These are phyloP conservation scores for Neckera pumila DNA, from an alignment of 225 moss, liverwort and hornwort genomes.

Conservation along the genomic window DNA sequence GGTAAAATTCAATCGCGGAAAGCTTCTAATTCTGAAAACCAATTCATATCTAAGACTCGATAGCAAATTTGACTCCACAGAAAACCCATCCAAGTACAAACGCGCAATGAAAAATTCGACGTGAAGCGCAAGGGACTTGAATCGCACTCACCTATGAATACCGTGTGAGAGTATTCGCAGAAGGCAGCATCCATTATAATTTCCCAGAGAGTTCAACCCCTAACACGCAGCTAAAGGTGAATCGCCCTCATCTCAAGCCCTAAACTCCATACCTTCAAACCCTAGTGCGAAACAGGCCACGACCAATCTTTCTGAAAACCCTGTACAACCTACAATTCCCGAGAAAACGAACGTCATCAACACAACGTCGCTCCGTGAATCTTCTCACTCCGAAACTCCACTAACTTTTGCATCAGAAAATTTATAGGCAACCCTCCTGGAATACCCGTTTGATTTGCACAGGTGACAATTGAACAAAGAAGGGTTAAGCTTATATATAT, in stretches of 20 bases:
- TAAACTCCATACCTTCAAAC: not conserved
- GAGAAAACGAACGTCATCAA: not conserved
- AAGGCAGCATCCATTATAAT: conserved; percentile 3
- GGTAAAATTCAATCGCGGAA: not conserved
- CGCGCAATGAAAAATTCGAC: not conserved
- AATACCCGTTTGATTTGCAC: not conserved
- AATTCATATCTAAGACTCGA: not conserved
- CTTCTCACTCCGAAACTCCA: not conserved
- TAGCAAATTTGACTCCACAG: not conserved
- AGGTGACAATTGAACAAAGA: not conserved
- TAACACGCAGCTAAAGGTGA: not conserved
- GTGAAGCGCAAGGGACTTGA: not conserved
- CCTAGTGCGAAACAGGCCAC: not conserved
- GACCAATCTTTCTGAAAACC: not conserved
- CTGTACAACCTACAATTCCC: not conserved
- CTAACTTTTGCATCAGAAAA: not conserved
- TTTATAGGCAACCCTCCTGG: not conserved
- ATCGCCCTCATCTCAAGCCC: conserved; percentile 3
- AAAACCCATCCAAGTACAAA: not conserved
- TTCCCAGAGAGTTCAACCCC: not conserved
- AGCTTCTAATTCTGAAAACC: not conserved
- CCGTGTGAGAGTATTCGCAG: not conserved
- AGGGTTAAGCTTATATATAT: not conserved
- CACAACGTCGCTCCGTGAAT: not conserved
- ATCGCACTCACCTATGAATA: not conserved